Conservation (phyloP, 2,329 filamentous ascomycete species). For the Clarireedia paspali region DNA sequence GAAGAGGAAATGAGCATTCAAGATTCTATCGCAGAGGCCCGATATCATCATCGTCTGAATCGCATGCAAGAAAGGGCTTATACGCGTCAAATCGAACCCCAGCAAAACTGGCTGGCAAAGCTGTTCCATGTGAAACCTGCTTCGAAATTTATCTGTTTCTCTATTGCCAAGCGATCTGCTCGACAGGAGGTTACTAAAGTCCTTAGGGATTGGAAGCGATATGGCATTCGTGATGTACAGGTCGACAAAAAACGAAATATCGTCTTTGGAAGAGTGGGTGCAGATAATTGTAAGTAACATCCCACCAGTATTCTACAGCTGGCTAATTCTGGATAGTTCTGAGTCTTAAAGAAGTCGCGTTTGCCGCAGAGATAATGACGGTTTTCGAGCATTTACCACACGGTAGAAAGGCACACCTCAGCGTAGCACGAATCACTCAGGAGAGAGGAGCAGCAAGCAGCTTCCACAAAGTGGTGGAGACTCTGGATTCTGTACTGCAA, state of each 20-base stretch:
- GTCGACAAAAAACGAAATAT: conserved; percentile 73
- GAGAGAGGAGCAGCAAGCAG: conserved; percentile 87
- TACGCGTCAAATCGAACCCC: conserved; percentile 49
- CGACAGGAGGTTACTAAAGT: conserved; percentile 70
- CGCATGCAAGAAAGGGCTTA: background rate
- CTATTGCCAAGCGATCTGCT: conserved; percentile 61
- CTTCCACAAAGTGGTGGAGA: conserved; percentile 76
- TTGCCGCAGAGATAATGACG: conserved; percentile 81
- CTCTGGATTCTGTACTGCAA: conserved; percentile 61
- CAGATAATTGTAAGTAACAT: conserved; percentile 63
- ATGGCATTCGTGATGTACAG: conserved; percentile 72
- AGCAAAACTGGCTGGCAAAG: conserved; percentile 81
- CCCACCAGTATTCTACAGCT: background rate
- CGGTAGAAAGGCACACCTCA: conserved; percentile 66
- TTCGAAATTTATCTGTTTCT: conserved; percentile 66
- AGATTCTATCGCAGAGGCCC: conserved; percentile 20
- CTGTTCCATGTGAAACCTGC: conserved; percentile 87
- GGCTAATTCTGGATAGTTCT: conserved; percentile 47
- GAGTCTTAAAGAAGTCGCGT: conserved; percentile 77
- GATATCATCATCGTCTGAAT: conserved; percentile 14
- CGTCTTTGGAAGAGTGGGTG: conserved; percentile 69
- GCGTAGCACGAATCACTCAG: conserved; percentile 79
- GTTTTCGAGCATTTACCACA: conserved; percentile 54
- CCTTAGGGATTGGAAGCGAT: conserved; percentile 49
- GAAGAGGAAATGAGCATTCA: conserved; percentile 22